A percentile compares a stretch with the other conserved stretches of the same genome.
phyloP scores from a whole-genome alignment of 495 filamentous ascomycete species.

The Aspergillus taichungensis region DNA sequence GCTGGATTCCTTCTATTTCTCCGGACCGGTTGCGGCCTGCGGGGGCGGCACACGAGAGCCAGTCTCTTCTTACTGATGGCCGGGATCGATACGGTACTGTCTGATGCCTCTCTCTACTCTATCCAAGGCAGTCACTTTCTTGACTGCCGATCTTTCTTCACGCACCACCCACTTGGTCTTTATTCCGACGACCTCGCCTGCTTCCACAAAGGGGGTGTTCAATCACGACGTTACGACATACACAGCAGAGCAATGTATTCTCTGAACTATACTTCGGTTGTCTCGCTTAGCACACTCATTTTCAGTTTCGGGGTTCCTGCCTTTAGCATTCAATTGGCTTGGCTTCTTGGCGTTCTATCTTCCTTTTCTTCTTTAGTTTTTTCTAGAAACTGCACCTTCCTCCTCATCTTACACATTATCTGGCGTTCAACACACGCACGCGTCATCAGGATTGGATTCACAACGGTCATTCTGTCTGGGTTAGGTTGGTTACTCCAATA shows the following conservation, averaged over 20 bases:
- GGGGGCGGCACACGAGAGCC: conserved; percentile 16
- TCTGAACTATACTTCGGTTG: no score
- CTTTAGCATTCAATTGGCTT: no score
- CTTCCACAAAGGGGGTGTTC: neutral
- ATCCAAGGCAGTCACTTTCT: conserved; percentile 1
- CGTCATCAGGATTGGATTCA: no score
- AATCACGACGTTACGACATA: conserved; percentile 3
- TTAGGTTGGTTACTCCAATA: no score
- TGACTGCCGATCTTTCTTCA: neutral
- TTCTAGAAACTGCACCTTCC: neutral
- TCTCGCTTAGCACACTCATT: no score
- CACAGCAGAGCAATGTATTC: no score
- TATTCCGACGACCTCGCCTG: neutral
- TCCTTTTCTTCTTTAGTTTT: conserved; percentile 1
- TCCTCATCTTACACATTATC: no score
- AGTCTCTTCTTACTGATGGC: conserved; percentile 24
- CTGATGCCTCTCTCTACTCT: conserved; percentile 6
- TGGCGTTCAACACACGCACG: no score
- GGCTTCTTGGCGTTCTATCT: neutral
- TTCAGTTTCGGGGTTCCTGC: no score
- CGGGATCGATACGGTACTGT: conserved; percentile 30
- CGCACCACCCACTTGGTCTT: no score
- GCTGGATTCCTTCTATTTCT: conserved; percentile 50
- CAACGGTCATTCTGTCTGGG: no score
- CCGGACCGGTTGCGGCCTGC: conserved; percentile 10